Evolutionary conservation across 2,329 filamentous ascomycete species (phyloP).

Genomic region (Triangularia verruculosa): DNA sequence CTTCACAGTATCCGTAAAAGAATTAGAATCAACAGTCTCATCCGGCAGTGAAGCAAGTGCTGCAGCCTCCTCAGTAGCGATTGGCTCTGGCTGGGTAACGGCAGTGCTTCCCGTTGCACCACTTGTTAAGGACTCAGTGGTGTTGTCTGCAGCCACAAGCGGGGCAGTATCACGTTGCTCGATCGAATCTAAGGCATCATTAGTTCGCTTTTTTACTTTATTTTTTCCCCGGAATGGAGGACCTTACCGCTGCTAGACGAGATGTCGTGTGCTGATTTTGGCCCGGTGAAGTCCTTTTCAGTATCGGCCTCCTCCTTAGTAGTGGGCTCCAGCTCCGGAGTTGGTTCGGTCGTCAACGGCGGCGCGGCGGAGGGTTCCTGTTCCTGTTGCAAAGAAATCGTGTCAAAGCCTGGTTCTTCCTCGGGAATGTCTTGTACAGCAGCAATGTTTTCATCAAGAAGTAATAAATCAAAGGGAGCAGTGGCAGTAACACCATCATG

Average conservation of each 20-base stretch:
- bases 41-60: neutral
- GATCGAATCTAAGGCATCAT: neutral
- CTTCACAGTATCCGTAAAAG: neutral
- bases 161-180: slow-evolving; percentile 11
- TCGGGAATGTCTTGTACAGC: neutral
- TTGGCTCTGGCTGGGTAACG: slow-evolving; percentile 19
- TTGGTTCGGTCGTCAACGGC: slow-evolving; percentile 16
- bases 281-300: neutral
- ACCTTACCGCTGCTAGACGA: neutral
- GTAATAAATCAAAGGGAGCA: slow-evolving; percentile 9
- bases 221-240: slow-evolving; percentile 31
- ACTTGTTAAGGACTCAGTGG: slow-evolving; percentile 27
- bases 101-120: slow-evolving; percentile 13
- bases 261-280: neutral
- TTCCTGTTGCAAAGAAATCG: slow-evolving; percentile 7
- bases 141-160: slow-evolving; percentile 15
- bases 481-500: slow-evolving; percentile 18
- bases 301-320: slow-evolving; percentile 17
- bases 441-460: neutral
- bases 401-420: slow-evolving; percentile 17
- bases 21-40: neutral
- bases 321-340: neutral
- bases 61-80: slow-evolving; percentile 13
- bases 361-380: neutral
- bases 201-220: slow-evolving; percentile 13